These are phyloP conservation scores for Phytophthora hybrid DNA, from an alignment of 352 stramenopile genomes.

Conservation along the genomic window DNA sequence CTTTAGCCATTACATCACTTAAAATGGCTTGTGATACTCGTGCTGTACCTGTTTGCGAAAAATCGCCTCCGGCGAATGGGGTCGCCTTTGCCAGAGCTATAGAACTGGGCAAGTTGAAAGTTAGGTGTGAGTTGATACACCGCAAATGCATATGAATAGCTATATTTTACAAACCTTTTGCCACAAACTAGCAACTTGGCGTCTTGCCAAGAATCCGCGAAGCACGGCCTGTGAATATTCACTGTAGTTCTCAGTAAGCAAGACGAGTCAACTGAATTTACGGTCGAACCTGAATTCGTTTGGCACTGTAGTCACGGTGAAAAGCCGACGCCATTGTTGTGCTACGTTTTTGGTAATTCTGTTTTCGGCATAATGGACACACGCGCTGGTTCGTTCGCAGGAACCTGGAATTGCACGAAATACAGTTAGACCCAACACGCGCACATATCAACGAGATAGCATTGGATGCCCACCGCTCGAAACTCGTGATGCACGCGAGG, in stretches of 20 bases:
- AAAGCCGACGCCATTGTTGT: conserved; percentile 59
- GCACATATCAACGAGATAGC: background rate
- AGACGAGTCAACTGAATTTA: background rate
- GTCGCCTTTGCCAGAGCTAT: conserved; percentile 68
- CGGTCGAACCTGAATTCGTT: conserved; percentile 58
- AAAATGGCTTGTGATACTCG: background rate
- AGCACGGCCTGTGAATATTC: conserved; percentile 35
- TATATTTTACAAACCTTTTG: conserved; percentile 33
- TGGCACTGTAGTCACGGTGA: conserved; percentile 63
- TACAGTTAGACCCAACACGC: background rate
- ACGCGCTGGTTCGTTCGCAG: conserved; percentile 79
- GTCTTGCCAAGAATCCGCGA: conserved; percentile 47
- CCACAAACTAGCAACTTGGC: conserved; percentile 33
- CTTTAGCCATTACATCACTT: background rate
- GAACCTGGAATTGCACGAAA: conserved; percentile 47
- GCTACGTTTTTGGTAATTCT: conserved; percentile 82
- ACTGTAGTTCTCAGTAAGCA: background rate
- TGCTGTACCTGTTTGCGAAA: conserved; percentile 65
- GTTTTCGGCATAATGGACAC: conserved; percentile 86
- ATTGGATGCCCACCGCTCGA: conserved; percentile 58
- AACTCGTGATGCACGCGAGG: conserved; percentile 80
- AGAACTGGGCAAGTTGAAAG: conserved; percentile 55
- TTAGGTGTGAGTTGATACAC: background rate
- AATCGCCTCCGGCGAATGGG: conserved; percentile 58
- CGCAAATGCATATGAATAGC: too few relatives aligned